Percentiles rank a stretch among this genome's conserved stretches.
These are phyloP conservation scores for Claviceps sorghi DNA, from an alignment of 2,329 filamentous ascomycete species.

Conservation along the genomic window DNA sequence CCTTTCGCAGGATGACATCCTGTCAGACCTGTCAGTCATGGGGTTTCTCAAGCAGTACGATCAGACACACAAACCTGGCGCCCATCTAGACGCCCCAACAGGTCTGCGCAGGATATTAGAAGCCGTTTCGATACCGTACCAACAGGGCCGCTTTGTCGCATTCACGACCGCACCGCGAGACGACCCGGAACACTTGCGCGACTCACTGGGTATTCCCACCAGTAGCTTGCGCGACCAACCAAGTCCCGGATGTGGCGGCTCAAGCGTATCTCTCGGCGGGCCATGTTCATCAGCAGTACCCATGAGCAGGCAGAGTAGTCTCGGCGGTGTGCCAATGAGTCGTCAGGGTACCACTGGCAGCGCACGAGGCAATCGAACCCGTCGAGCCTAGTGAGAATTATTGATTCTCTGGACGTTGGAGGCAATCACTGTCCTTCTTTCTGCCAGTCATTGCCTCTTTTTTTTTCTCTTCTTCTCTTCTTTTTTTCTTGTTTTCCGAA, in stretches of 20 bases:
- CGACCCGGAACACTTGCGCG: slow-evolving; percentile 34
- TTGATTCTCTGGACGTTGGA: background rate
- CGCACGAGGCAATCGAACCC: slow-evolving; percentile 29
- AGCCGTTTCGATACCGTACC: slow-evolving; percentile 34
- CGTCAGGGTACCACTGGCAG: slow-evolving; percentile 36
- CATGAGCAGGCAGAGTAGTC: slow-evolving; percentile 42
- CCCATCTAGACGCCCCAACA: slow-evolving; percentile 39
- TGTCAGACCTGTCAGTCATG: slow-evolving; percentile 43
- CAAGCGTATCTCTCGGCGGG: slow-evolving; percentile 12
- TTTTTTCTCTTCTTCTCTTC: background rate
- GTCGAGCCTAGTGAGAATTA: slow-evolving; percentile 14
- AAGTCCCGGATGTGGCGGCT: slow-evolving; percentile 14
- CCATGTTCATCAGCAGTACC: slow-evolving; percentile 24
- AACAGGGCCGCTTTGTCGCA: slow-evolving; percentile 32
- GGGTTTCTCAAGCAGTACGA: slow-evolving; percentile 43
- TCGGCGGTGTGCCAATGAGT: slow-evolving; percentile 42
- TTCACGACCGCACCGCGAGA: slow-evolving; percentile 30
- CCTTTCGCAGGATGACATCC: slow-evolving; percentile 36
- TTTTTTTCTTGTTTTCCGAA: background rate
- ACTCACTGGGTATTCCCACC: slow-evolving; percentile 33
- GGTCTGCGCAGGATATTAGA: slow-evolving; percentile 42
- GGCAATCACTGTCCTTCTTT: too few relatives aligned
- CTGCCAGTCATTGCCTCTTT: background rate
- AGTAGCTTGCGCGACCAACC: slow-evolving; percentile 29
- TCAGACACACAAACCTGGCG: slow-evolving; percentile 35